Conservation (phyloP, 192 early-diverging fungal species). For the Backusella tarrabulga region DNA sequence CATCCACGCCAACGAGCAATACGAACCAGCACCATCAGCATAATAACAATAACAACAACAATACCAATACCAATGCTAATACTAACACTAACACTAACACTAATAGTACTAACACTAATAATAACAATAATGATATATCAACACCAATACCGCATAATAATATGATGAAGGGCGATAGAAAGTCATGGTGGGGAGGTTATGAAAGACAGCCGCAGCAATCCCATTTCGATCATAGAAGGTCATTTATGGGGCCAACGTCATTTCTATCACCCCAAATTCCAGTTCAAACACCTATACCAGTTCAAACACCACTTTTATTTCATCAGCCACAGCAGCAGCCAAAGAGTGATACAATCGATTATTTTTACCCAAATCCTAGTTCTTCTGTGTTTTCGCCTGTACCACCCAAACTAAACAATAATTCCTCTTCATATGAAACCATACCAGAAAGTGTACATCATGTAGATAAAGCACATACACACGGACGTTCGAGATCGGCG, state of each 20-base stretch:
- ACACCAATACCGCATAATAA: background rate
- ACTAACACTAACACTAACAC: background rate
- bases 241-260: background rate
- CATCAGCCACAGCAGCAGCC: slow-evolving; percentile 4
- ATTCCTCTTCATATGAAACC: background rate
- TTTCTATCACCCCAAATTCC: background rate
- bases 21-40: background rate
- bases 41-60: background rate
- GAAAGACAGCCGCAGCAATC: background rate
- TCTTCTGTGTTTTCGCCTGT: background rate
- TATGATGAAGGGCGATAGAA: background rate
- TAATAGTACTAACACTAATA: background rate
- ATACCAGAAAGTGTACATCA: background rate
- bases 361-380: background rate
- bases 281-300: slow-evolving; percentile 14
- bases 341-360: background rate
- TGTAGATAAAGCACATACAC: slow-evolving; percentile 1
- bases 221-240: slow-evolving; percentile 1
- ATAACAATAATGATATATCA: background rate
- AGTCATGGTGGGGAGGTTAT: slow-evolving; percentile 19
- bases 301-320: background rate
- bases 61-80: background rate
- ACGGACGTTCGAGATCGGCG: slow-evolving; percentile 3
- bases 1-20: background rate
- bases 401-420: background rate